Evolutionary conservation across 805 yeast species (phyloP).

Genomic region (Lachancea fermentati): DNA sequence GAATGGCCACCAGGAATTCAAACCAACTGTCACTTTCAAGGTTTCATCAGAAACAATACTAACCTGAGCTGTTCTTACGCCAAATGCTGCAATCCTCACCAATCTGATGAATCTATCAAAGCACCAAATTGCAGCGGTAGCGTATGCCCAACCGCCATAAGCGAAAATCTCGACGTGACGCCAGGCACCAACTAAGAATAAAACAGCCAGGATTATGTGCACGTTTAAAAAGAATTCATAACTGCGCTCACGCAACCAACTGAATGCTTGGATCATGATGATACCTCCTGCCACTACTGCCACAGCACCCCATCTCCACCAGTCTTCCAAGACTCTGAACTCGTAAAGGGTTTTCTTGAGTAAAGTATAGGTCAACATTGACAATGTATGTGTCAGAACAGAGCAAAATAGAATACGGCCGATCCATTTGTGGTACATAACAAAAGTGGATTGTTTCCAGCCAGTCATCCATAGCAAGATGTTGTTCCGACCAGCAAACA

Average conservation of each 20-base stretch:
- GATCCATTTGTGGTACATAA: constrained; percentile 59
- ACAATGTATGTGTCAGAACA: constrained; percentile 48
- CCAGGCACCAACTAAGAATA: constrained; percentile 45
- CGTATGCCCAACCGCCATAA: constrained; percentile 47
- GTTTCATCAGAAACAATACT: constrained; percentile 15
- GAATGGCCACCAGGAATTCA: constrained; percentile 10
- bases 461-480: constrained; percentile 58
- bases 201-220: constrained; percentile 41
- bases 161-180: constrained; percentile 38
- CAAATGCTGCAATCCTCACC: constrained; percentile 50
- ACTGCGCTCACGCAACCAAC: constrained; percentile 40
- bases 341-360: constrained; percentile 35
- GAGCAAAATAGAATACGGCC: constrained; percentile 47
- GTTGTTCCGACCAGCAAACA: constrained; percentile 70
- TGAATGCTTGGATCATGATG: constrained; percentile 42
- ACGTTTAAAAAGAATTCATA: constrained; percentile 42
- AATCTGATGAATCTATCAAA: constrained; percentile 58
- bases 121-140: constrained; percentile 62
- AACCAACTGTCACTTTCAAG: constrained; percentile 10
- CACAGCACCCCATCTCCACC: constrained; percentile 36
- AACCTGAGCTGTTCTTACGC: constrained; percentile 48
- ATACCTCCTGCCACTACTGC: constrained; percentile 34
- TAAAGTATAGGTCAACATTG: constrained; percentile 42
- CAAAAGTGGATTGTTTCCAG: constrained; percentile 55
- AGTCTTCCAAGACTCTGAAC: constrained; percentile 38